Percentiles rank a stretch among this genome's conserved stretches.
These are phyloP conservation scores for Dendrocalamus sinicus DNA, from an alignment of 176 grass and related monocot species.

Conservation along the genomic window DNA sequence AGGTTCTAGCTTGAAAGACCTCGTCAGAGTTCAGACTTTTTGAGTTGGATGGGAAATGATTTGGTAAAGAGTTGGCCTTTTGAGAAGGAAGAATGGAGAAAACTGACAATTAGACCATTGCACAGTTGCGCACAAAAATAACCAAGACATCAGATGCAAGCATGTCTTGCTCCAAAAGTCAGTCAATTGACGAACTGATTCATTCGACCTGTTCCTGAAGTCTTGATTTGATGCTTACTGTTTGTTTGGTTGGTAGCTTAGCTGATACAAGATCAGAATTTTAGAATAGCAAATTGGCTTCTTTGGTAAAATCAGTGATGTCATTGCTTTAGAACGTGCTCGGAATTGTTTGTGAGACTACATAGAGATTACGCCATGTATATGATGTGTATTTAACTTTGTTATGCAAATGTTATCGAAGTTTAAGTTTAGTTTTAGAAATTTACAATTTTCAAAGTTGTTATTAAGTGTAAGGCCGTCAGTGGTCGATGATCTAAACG, in stretches of 20 bases:
- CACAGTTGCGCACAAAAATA: neutral
- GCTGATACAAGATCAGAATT: conserved; percentile 16
- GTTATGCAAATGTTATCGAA: no score
- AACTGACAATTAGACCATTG: conserved; percentile 11
- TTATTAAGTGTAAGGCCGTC: no score
- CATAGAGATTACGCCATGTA: no score
- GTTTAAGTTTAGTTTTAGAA: no score
- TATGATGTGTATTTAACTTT: no score
- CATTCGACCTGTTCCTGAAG: conserved; percentile 24
- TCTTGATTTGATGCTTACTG: neutral
- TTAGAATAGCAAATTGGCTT: conserved; percentile 1
- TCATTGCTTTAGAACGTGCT: conserved; percentile 9
- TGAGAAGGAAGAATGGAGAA: neutral
- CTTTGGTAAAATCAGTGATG: neutral
- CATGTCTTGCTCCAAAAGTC: conserved; percentile 9
- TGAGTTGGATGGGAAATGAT: conserved; percentile 20
- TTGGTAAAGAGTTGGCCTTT: neutral
- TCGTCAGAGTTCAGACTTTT: conserved; percentile 28
- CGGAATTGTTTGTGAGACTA: neutral
- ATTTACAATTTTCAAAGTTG: no score
- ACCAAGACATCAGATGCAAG: conserved; percentile 6
- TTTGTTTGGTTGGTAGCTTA: conserved; percentile 29
- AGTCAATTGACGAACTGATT: conserved; percentile 20
- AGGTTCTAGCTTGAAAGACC: conserved; percentile 2
- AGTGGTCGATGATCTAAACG: no score